These are phyloP conservation scores for Aureobasidium sp. DNA, from an alignment of 2,329 filamentous ascomycete species.

Conservation along the genomic window DNA sequence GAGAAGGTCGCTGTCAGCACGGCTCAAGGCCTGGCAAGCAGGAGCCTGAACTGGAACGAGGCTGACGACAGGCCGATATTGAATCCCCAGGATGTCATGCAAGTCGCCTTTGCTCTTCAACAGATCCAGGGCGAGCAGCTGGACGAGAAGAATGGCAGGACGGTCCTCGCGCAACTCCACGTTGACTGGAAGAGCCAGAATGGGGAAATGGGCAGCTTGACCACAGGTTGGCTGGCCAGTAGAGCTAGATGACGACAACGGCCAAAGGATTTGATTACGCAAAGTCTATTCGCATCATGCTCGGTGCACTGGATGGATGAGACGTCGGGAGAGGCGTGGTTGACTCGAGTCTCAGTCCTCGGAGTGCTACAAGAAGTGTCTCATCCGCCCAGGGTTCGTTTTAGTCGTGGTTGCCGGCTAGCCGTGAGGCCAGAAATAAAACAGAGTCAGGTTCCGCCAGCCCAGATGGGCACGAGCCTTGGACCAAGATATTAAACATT, in stretches of 20 bases:
- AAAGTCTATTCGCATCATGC: neutral
- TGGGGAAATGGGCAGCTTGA: slow-evolving; percentile 81
- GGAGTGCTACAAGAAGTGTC: slow-evolving; percentile 7
- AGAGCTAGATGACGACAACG: neutral
- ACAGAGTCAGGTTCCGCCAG: slow-evolving; percentile 6
- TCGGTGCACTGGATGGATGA: neutral
- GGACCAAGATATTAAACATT: neutral
- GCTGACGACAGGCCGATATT: slow-evolving; percentile 38
- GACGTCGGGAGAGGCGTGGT: slow-evolving; percentile 3
- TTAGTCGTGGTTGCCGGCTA: neutral
- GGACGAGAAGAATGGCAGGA: slow-evolving; percentile 38
- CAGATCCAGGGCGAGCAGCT: slow-evolving; percentile 44
- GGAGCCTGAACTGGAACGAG: slow-evolving; percentile 27
- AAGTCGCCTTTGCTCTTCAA: slow-evolving; percentile 57
- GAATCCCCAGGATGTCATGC: slow-evolving; percentile 56
- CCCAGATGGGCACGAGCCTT: neutral
- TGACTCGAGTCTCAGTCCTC: neutral
- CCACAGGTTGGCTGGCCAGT: slow-evolving; percentile 62
- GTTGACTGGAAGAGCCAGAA: slow-evolving; percentile 86
- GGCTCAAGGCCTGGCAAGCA: slow-evolving; percentile 24
- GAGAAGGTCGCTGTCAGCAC: slow-evolving; percentile 44
- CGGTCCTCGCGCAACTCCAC: slow-evolving; percentile 71
- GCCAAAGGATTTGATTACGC: neutral
- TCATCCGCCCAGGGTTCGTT: neutral
- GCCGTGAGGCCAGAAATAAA: slow-evolving; percentile 8